phyloP scores from a whole-genome alignment of 371 early-diverging fungal genomes.

The Actinomortierella ambigua region DNA sequence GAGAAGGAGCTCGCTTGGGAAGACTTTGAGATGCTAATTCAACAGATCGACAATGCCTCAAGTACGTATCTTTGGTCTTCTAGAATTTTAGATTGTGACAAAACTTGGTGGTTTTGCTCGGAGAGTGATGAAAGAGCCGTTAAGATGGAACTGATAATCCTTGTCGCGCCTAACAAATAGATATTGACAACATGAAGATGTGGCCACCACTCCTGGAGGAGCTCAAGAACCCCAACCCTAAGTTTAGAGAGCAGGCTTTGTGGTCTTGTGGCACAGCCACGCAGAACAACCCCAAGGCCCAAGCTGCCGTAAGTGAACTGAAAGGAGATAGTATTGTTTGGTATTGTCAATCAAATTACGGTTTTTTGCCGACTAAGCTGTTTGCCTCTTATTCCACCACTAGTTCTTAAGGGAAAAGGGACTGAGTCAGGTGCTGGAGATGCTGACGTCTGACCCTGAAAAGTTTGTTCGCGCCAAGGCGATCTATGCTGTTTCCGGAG shows the following conservation, averaged over 20 bases:
- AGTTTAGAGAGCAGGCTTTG: constrained; percentile 74
- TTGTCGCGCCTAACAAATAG: constrained; percentile 34
- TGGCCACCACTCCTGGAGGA: constrained; percentile 82
- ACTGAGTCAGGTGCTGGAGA: constrained; percentile 55
- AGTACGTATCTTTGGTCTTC: constrained; percentile 49
- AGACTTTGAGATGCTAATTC: constrained; percentile 94
- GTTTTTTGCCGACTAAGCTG: not conserved
- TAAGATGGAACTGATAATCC: not conserved
- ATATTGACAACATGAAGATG: constrained; percentile 85
- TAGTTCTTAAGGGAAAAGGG: constrained; percentile 72
- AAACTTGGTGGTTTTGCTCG: no score
- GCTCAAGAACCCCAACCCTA: constrained; percentile 55
- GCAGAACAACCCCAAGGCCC: constrained; percentile 91
- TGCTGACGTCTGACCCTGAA: constrained; percentile 59
- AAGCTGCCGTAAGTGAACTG: constrained; percentile 67
- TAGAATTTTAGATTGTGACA: not conserved
- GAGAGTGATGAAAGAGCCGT: no score
- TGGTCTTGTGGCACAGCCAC: constrained; percentile 95
- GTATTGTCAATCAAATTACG: no score
- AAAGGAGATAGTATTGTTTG: not conserved
- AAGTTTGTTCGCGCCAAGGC: constrained; percentile 72
- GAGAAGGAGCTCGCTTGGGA: constrained; percentile 85
- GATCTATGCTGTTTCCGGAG: constrained; percentile 80
- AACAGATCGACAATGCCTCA: constrained; percentile 93
- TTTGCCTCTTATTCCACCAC: no score